These are phyloP conservation scores for Ambrosiella xylebori DNA, from an alignment of 2,329 filamentous ascomycete species.

Conservation along the genomic window DNA sequence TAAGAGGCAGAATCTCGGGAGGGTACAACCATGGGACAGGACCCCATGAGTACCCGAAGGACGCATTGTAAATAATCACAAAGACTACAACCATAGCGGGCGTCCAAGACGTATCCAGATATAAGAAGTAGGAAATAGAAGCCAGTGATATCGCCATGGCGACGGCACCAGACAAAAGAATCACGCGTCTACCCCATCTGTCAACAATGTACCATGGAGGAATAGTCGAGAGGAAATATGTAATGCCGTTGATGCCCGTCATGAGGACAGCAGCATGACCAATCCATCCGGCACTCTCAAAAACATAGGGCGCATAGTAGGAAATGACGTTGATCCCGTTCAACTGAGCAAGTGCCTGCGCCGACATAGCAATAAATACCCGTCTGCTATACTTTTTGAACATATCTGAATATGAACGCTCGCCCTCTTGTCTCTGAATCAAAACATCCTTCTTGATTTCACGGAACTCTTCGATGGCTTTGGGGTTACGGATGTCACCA, in stretches of 20 bases:
- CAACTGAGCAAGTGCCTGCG: constrained; percentile 84
- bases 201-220: constrained; percentile 97
- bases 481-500: constrained; percentile 83
- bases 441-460: constrained; percentile 99
- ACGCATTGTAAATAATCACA: constrained; percentile 96
- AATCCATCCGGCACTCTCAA: constrained; percentile 90
- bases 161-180: constrained; percentile 75
- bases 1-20: constrained; percentile 92
- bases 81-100: constrained; percentile 77
- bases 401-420: constrained; percentile 84
- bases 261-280: constrained; percentile 85
- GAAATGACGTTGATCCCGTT: constrained; percentile 99
- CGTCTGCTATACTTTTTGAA: constrained; percentile 81
- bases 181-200: constrained; percentile 72
- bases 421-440: constrained; percentile 82
- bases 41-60: constrained; percentile 89
- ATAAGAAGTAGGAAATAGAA: constrained; percentile 87
- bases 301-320: constrained; percentile 92
- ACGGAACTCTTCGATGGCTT: constrained; percentile 87
- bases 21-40: constrained; percentile 97
- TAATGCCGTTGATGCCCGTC: constrained; percentile 87
- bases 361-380: constrained; percentile 97
- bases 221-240: constrained; percentile 80
- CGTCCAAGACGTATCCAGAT: constrained; percentile 62
- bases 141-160: constrained; percentile 82